A percentile compares a stretch with the other conserved stretches of the same genome.
These are phyloP conservation scores for Chamaecrista fasciculata DNA, from an alignment of 306 rosid species.

Conservation along the genomic window DNA sequence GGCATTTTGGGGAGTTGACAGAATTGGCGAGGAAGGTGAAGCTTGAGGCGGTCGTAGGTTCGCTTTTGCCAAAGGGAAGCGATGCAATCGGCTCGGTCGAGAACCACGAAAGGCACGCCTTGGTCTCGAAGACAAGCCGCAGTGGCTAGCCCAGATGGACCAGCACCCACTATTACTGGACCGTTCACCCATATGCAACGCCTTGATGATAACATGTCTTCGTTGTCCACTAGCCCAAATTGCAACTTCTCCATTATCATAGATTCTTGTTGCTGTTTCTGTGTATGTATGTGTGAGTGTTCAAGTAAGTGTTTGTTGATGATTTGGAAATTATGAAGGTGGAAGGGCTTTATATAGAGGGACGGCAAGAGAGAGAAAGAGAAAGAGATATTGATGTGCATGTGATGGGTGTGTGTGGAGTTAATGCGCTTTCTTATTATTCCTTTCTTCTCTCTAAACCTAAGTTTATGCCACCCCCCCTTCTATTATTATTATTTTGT, in stretches of 20 bases:
- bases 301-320: not conserved
- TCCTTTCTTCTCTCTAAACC: conserved; percentile 32
- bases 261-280: no score
- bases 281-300: no score
- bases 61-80: conserved; percentile 95
- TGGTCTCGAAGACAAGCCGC: conserved; percentile 85
- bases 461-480: not conserved
- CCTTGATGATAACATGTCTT: conserved; percentile 49
- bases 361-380: no score
- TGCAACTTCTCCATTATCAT: conserved; percentile 61
- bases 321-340: no score
- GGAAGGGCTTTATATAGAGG: conserved; percentile 55
- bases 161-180: conserved; percentile 89
- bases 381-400: conserved; percentile 25
- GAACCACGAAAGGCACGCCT: conserved; percentile 77
- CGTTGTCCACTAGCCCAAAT: conserved; percentile 52
- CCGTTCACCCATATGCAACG: conserved; percentile 81
- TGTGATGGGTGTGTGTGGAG: conserved; percentile 37
- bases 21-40: conserved; percentile 92
- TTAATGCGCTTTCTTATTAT: conserved; percentile 28
- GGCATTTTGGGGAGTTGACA: conserved; percentile 83
- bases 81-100: conserved; percentile 77
- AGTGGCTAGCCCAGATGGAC: conserved; percentile 92
- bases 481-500: conserved; percentile 3
- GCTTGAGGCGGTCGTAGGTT: conserved; percentile 79